Percentiles rank a stretch among this genome's conserved stretches.
Evolutionary conservation across 306 rosid species (phyloP).

Genomic region (Vicia faba): DNA sequence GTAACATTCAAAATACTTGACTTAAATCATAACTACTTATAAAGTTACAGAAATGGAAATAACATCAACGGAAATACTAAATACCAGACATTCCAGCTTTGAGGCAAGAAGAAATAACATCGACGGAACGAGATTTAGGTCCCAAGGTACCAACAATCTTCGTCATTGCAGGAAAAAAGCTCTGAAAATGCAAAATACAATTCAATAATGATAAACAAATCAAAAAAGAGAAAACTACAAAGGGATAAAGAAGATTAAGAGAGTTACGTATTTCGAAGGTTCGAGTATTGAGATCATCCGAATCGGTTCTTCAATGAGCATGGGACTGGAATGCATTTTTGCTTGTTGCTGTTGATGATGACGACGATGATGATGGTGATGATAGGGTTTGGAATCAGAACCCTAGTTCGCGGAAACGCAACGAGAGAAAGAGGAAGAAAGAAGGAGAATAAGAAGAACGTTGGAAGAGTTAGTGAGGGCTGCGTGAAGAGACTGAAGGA

Average conservation of each 20-base stretch:
- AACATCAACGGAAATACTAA: not conserved
- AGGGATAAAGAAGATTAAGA: not conserved
- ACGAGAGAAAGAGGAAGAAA: slow-evolving; percentile 19
- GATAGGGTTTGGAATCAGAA: not conserved
- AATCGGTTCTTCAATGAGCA: slow-evolving; percentile 94
- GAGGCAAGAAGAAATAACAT: slow-evolving; percentile 73
- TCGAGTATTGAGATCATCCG: slow-evolving; percentile 93
- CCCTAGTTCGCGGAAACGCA: slow-evolving; percentile 1
- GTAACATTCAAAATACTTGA: not conserved
- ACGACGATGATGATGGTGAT: no score
- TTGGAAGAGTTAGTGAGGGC: not conserved
- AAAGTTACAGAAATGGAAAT: not conserved
- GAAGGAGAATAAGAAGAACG: slow-evolving; percentile 3
- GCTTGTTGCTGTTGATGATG: not conserved
- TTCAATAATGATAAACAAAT: not conserved
- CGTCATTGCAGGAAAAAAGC: slow-evolving; percentile 93
- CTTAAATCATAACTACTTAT: not conserved
- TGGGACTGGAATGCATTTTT: slow-evolving; percentile 86
- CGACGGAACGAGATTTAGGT: slow-evolving; percentile 83
- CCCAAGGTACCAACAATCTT: slow-evolving; percentile 96
- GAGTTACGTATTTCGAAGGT: slow-evolving; percentile 75
- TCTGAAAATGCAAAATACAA: slow-evolving; percentile 46
- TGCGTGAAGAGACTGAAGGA: slow-evolving; percentile 34
- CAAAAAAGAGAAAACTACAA: not conserved
- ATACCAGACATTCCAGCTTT: slow-evolving; percentile 97